Evolutionary conservation across 768 basidiomycete genomes (phyloP).

Genomic region (Collybiopsis confluens): DNA sequence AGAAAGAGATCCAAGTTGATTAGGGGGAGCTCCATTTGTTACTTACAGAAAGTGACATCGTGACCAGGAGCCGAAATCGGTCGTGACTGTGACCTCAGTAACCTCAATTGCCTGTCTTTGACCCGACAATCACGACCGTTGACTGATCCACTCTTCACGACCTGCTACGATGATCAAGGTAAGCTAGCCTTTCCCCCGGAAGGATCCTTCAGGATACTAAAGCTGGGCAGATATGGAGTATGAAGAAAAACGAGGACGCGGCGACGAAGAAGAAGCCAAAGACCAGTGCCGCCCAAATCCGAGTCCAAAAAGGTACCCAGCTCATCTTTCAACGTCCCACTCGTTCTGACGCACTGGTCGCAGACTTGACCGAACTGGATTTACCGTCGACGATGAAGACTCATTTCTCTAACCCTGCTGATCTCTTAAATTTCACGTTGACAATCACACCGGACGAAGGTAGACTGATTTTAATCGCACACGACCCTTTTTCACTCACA

Average conservation of each 20-base stretch:
- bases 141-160: slow-evolving; percentile 8
- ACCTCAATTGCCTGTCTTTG: not conserved
- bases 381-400: slow-evolving; percentile 96
- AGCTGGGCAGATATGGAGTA: slow-evolving; percentile 85
- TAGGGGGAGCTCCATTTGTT: slow-evolving; percentile 57
- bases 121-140: not conserved
- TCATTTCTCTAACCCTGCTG: slow-evolving; percentile 83
- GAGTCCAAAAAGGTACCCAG: slow-evolving; percentile 93
- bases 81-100: too few species aligned
- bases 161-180: slow-evolving; percentile 17
- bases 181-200: slow-evolving; percentile 3
- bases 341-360: not conserved
- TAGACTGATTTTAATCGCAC: slow-evolving; percentile 19
- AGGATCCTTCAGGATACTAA: not conserved
- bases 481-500: not conserved
- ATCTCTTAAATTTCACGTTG: slow-evolving; percentile 95
- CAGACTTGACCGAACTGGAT: slow-evolving; percentile 96
- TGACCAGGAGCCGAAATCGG: not conserved
- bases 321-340: not conserved
- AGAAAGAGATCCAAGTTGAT: slow-evolving; percentile 76
- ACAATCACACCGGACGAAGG: slow-evolving; percentile 98
- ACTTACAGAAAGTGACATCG: slow-evolving; percentile 13
- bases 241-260: slow-evolving; percentile 99
- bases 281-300: slow-evolving; percentile 96
- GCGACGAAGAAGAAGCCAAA: slow-evolving; percentile 98